A percentile compares a stretch with the other conserved stretches of the same genome.
Conservation (phyloP, 371 early-diverging fungal genomes). For the Smittium culicis region DNA sequence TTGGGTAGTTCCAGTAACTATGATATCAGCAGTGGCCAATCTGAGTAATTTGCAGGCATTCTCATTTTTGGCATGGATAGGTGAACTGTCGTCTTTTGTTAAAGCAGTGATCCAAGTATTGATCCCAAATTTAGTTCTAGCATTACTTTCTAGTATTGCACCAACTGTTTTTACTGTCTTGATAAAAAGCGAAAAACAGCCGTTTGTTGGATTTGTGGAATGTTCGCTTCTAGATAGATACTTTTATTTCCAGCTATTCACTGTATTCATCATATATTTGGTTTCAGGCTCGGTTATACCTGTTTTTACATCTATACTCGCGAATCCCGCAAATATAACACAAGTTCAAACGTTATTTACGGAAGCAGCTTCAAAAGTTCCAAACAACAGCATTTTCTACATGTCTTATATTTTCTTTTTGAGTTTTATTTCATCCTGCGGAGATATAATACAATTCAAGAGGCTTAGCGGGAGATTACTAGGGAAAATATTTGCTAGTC, state of each 20-base stretch:
- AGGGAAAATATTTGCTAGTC: conserved; percentile 36
- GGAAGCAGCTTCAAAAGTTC: conserved; percentile 27
- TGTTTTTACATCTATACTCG: conserved; percentile 22
- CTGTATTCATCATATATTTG: conserved; percentile 60
- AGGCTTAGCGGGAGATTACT: conserved; percentile 45
- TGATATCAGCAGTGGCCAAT: conserved; percentile 47
- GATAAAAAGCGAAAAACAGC: conserved; percentile 47
- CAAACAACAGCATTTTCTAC: conserved; percentile 59
- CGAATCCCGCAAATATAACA: conserved; percentile 16
- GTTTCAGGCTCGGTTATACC: conserved; percentile 46
- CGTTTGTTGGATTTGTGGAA: conserved; percentile 40
- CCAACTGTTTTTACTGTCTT: conserved; percentile 51
- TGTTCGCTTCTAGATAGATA: conserved; percentile 41
- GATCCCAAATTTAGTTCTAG: conserved; percentile 49
- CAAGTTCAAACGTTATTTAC: conserved; percentile 1
- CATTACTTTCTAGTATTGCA: conserved; percentile 44
- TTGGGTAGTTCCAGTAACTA: conserved; percentile 54
- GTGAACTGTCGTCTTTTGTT: conserved; percentile 18
- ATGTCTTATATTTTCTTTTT: conserved; percentile 65
- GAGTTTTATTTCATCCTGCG: conserved; percentile 40
- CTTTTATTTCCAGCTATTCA: conserved; percentile 56
- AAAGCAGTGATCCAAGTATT: conserved; percentile 60
- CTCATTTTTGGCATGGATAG: conserved; percentile 33
- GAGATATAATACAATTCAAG: conserved; percentile 45
- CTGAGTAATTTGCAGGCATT: conserved; percentile 37